Base-by-base conservation (phyloP, 139 green algal genomes). In the Diplosphaera chodatii region DNA sequence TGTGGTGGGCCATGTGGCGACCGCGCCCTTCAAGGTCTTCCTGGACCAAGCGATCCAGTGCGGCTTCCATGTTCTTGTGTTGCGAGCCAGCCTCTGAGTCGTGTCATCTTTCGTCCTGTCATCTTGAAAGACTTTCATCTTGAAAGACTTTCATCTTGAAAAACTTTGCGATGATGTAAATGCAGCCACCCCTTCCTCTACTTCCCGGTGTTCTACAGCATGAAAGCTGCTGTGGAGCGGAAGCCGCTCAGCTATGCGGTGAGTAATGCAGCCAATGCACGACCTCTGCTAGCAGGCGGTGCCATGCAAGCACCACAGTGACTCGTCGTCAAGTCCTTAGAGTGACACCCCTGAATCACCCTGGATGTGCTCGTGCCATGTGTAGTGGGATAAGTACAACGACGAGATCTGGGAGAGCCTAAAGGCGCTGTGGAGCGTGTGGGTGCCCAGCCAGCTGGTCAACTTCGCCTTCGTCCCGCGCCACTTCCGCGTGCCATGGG, bases 41-140 rank as follows among this genome's bases (percentile, higher is more conserved):
- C 82, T 97, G n/a, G 91, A 97, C 82, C 91, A 96, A 68, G 84
- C 75, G 32, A 84, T 92, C 32, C 86, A 93, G 83, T 93, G 70
- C 76, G 69, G n/a, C 2, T 31, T 6, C 66, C 64, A 22, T 25
- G 15, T 27, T 28, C 56, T 32, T n/a, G n/a, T n/a, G n/a, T n/a
- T n/a, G n/a, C n/a, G n/a, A n/a, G n/a, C n/a, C n/a, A n/a, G n/a
- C n/a, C n/a, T n/a, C n/a, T n/a, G n/a, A n/a, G n/a, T n/a, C n/a
- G n/a, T n/a, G n/a, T n/a, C n/a, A n/a, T n/a, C n/a, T n/a, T n/a
- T n/a, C n/a, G n/a, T n/a, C n/a, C n/a, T n/a, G n/a, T n/a, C n/a
- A n/a, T n/a, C n/a, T n/a, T n/a, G n/a, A n/a, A n/a, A n/a, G n/a
- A n/a, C n/a, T n/a, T n/a, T n/a, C n/a, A n/a, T n/a, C n/a, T n/a